These are phyloP conservation scores for Auxenochlorella protothecoides DNA, from an alignment of 139 green algal genomes.

Conservation along the genomic window DNA sequence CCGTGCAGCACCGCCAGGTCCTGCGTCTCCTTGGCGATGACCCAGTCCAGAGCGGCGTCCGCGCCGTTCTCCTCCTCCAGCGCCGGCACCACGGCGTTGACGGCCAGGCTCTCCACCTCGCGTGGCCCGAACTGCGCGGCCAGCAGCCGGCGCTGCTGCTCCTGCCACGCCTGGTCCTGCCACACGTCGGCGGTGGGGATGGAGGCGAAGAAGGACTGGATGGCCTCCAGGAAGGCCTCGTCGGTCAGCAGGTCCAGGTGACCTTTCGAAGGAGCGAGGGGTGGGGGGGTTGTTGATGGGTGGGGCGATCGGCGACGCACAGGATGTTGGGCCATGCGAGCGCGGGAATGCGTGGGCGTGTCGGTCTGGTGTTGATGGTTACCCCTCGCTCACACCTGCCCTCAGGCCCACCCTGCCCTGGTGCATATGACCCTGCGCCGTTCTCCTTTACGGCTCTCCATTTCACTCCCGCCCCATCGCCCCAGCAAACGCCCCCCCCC, in stretches of 20 bases:
- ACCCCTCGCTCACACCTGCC: no score
- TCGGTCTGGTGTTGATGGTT: no score
- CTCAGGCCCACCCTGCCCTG: no score
- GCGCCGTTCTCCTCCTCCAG: constrained; percentile 8
- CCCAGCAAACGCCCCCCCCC: no score
- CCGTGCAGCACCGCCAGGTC: constrained; percentile 55
- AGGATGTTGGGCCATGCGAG: no score
- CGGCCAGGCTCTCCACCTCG: constrained; percentile 38
- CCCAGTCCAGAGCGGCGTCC: constrained; percentile 32
- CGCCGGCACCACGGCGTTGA: constrained; percentile 28
- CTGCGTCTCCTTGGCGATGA: constrained; percentile 41
- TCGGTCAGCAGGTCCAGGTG: constrained; percentile 29
- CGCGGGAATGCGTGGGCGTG: no score
- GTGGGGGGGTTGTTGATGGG: neutral
- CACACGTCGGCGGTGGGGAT: constrained; percentile 59
- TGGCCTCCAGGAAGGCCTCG: constrained; percentile 65
- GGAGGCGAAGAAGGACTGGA: constrained; percentile 56
- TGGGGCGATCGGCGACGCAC: neutral
- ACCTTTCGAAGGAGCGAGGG: neutral
- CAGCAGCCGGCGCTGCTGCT: constrained; percentile 43
- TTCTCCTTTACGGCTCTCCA: no score
- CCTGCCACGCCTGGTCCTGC: constrained; percentile 56
- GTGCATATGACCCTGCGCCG: no score
- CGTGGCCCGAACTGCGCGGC: constrained; percentile 41
- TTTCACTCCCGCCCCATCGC: no score